phyloP scores from a whole-genome alignment of 2,329 filamentous ascomycete species.

The Cryphonectria nitschkei region DNA sequence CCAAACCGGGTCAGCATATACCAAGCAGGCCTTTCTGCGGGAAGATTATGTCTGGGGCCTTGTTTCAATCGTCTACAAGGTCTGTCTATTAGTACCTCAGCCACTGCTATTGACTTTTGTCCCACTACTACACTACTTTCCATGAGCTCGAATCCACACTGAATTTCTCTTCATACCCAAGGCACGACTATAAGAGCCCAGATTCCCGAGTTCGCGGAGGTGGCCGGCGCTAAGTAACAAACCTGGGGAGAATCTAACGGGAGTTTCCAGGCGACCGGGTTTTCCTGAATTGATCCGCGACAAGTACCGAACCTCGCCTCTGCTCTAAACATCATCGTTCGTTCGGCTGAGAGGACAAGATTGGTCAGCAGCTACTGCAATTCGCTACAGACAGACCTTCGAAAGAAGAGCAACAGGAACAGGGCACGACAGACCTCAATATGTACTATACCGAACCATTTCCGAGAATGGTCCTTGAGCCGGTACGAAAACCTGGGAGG shows the following conservation, averaged over 20 bases:
- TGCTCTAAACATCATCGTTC: background rate
- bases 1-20: no score
- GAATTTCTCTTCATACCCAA: background rate
- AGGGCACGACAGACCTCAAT: background rate
- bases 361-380: background rate
- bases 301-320: background rate
- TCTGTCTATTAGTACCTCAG: no score
- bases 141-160: background rate
- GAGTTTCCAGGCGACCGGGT: background rate
- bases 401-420: no score
- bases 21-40: no score
- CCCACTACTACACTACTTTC: no score
- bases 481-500: background rate
- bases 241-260: background rate
- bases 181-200: background rate
- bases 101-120: no score
- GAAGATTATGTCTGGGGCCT: no score
- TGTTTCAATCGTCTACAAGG: no score
- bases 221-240: background rate
- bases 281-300: background rate
- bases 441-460: background rate
- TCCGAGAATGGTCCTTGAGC: constrained; percentile 1
- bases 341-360: background rate
- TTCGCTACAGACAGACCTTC: background rate
- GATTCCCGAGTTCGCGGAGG: background rate